Base-by-base conservation (phyloP, 2,329 filamentous ascomycete genomes). In the Sporothrix sp. region DNA sequence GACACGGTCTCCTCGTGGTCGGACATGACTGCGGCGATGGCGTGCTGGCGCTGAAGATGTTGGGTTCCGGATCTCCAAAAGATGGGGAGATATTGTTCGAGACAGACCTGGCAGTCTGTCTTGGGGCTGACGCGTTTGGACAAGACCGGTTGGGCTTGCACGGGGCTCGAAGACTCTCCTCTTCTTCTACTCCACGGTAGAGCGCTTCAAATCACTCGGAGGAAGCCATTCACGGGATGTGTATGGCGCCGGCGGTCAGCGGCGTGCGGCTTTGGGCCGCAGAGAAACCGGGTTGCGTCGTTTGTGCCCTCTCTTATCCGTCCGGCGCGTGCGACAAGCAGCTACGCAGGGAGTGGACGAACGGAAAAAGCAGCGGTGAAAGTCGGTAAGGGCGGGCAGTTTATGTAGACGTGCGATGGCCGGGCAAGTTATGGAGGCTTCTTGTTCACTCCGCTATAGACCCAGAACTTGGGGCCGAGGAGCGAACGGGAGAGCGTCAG, bases 381-480 rank as follows among this genome's bases (percentile, higher is more conserved):
- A 37, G 36, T 27, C 14, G 32, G 38, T 37, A 30, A 36, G 32
- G 23, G 25, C 25, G 27, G 23, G 35, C 48, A 49, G 36, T 51
- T 14, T 43, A 20, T 25, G 25, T 28, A 20, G 44, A 20, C 42
- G 9, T 27, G 27, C 14, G n/a, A n/a, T 38, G 50, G 38, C 27
- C 48, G 48, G 33, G 13, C 75, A 69, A 91, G 73, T 96, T 97
- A 97, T 78, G 91, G 91, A 68, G 93, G 91, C 74, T 95, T 91
- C 76, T 89, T 93, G 77, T 93, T 87, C 75, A 89, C 87, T 85
- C 91, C 90, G 77, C 83, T 83, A 71, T 91, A 91, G 82, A 94
- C 89, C 89, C 89, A 87, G 77, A 83, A 82, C 68, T 83, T 82
- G 71, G 89, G 91, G 77, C 88, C 88, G 69, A 91, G 84, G 74